phyloP scores from a whole-genome alignment of 1,139 yeast genomes.

The Ashbya aceris region DNA sequence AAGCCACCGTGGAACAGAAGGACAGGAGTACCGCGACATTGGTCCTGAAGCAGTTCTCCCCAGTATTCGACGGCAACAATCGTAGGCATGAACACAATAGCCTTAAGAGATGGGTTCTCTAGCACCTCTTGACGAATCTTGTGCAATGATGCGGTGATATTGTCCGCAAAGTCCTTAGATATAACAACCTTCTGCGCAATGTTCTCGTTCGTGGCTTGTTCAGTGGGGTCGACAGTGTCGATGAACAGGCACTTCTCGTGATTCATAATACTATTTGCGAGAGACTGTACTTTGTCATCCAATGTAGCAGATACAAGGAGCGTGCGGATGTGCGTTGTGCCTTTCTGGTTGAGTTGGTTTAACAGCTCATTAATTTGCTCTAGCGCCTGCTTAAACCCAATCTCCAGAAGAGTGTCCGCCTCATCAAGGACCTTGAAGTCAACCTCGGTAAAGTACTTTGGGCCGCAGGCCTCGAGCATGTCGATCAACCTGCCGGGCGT shows the following conservation, averaged over 20 bases:
- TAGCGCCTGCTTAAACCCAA: slow-evolving; percentile 63
- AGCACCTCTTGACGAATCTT: slow-evolving; percentile 33
- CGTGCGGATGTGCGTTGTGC: slow-evolving; percentile 41
- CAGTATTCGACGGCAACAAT: slow-evolving; percentile 56
- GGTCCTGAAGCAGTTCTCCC: slow-evolving; percentile 31
- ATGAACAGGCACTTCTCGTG: slow-evolving; percentile 56
- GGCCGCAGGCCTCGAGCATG: slow-evolving; percentile 41
- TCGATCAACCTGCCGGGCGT: slow-evolving; percentile 86
- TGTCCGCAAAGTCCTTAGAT: slow-evolving; percentile 41
- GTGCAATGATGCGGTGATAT: slow-evolving; percentile 45
- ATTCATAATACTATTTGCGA: slow-evolving; percentile 55
- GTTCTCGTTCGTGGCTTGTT: slow-evolving; percentile 68
- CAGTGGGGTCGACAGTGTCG: slow-evolving; percentile 69
- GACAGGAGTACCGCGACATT: slow-evolving; percentile 24
- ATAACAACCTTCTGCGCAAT: slow-evolving; percentile 58
- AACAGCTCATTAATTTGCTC: slow-evolving; percentile 45
- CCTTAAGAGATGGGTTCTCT: slow-evolving; percentile 45
- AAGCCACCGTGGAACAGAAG: slow-evolving; percentile 60
- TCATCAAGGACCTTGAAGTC: slow-evolving; percentile 73
- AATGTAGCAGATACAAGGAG: slow-evolving; percentile 84
- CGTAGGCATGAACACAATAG: slow-evolving; percentile 77
- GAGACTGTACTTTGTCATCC: slow-evolving; percentile 51
- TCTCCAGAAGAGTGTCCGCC: slow-evolving; percentile 75
- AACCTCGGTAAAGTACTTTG: slow-evolving; percentile 43
- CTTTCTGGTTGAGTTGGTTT: slow-evolving; percentile 33